Base-by-base conservation (phyloP, 345 rosid genomes). In the Hirschfeldia incana region DNA sequence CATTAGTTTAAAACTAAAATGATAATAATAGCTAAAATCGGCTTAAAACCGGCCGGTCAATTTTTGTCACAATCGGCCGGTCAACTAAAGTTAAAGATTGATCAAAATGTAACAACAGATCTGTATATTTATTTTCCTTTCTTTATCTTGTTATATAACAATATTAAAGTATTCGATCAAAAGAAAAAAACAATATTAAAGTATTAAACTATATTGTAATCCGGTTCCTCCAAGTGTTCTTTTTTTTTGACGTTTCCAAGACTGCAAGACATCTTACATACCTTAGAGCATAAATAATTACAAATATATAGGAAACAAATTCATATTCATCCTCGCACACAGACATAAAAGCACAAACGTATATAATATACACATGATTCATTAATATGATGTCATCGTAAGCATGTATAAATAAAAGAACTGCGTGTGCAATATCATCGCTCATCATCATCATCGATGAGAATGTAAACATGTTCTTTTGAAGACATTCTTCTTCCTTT, bases 401-500 rank as follows among this genome's bases (percentile, higher is more conserved):
- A 72, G 55, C 64, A 78, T 67, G 58, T 77, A 61, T 36, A 65
- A 29, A 72, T 66, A 66, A 58, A 57, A 59, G 3, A 27, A 73
- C 29, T 27, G 26, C 42, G 67, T 65, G 72, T 72, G 44, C 29
- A 59, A 21, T 65, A 37, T 59, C 73, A 27, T 21, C 5, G 61
- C 27, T 33, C 77, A 72, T 72, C 67, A 17, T 42, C 73, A 58
- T 72, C 61, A 44, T 4, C 59, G n/a, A 57, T 32, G 63, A 66
- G 77, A 59, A 72, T 72, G 68, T 59, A 66, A 78, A 5, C 46
- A 55, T 13, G 44, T 51, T 11, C 13, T 30, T 15, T 7, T 17
- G 61, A 78, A 78, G 81, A 72, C 72, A 16, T 26, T 55, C 51
- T 65, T 53, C 59, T 64, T 77, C 71, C 30, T 76, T 55, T 66